Evolutionary conservation across 179 eudicot genomes (phyloP).

Genomic region (Beta corolliflora): DNA sequence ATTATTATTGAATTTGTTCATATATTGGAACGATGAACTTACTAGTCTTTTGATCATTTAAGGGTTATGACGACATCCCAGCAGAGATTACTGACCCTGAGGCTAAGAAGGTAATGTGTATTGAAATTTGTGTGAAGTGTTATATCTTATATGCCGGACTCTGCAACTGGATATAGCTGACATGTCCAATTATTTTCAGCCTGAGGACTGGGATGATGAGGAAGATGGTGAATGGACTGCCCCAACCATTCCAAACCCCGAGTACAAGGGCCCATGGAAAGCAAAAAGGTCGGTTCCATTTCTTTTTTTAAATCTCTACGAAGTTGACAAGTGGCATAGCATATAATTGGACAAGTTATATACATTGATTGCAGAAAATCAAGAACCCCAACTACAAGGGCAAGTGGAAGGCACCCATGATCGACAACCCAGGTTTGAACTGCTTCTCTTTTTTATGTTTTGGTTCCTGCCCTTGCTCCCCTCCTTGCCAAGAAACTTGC

Average conservation of each 20-base stretch:
- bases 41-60: constrained; percentile 16
- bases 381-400: constrained; percentile 95
- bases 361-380: constrained; percentile 62
- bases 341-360: constrained; percentile 1
- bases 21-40: background rate
- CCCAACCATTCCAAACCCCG: constrained; percentile 93
- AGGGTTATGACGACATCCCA: constrained; percentile 93
- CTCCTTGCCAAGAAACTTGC: background rate
- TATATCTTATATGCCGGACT: background rate
- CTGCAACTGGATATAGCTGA: constrained; percentile 3
- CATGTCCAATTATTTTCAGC: constrained; percentile 46
- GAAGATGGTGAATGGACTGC: constrained; percentile 99
- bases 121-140: background rate
- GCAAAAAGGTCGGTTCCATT: constrained; percentile 60
- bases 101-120: constrained; percentile 71
- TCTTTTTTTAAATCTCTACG: background rate
- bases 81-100: constrained; percentile 81
- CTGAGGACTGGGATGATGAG: constrained; percentile 98
- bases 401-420: constrained; percentile 98
- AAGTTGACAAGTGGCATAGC: background rate
- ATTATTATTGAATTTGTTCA: background rate
- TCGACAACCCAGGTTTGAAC: constrained; percentile 82
- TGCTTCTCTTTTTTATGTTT: constrained; percentile 8
- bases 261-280: constrained; percentile 97
- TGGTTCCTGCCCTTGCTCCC: background rate